A percentile compares a stretch with the other conserved stretches of the same genome.
Conservation (phyloP, 2,329 filamentous ascomycete species). For the Fusarium subglutinans region DNA sequence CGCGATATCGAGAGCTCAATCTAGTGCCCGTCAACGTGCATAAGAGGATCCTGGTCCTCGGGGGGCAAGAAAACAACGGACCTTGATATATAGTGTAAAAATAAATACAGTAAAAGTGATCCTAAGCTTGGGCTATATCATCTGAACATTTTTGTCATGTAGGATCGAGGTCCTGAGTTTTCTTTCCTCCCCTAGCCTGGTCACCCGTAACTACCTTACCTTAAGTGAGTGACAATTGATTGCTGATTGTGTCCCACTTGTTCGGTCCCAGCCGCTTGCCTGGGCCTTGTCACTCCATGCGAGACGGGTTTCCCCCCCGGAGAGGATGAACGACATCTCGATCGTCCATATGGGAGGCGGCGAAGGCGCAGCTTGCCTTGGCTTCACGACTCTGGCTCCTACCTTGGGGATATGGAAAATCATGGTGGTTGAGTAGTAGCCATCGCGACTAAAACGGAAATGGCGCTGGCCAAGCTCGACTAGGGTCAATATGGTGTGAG, state of each 20-base stretch:
- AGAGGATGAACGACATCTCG: not conserved
- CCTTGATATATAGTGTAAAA: no score
- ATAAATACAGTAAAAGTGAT: no score
- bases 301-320: not conserved
- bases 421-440: slow-evolving; percentile 36
- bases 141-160: no score
- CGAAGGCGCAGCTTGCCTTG: not conserved
- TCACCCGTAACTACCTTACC: not conserved
- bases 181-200: not conserved
- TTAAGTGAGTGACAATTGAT: slow-evolving; percentile 9
- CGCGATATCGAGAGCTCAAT: slow-evolving; percentile 22
- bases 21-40: slow-evolving; percentile 19
- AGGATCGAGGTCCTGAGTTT: no score
- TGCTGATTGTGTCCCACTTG: slow-evolving; percentile 14
- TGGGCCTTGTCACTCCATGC: slow-evolving; percentile 4
- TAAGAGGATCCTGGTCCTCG: not conserved
- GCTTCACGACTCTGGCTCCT: not conserved
- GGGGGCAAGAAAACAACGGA: no score
- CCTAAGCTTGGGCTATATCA: no score
- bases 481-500: slow-evolving; percentile 27
- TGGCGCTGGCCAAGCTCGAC: slow-evolving; percentile 32
- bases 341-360: not conserved
- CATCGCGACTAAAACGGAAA: slow-evolving; percentile 35
- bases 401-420: not conserved
- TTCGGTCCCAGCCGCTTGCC: slow-evolving; percentile 20